These are phyloP conservation scores for Metschnikowia santaceciliae DNA, from an alignment of 805 yeast species.

Conservation along the genomic window DNA sequence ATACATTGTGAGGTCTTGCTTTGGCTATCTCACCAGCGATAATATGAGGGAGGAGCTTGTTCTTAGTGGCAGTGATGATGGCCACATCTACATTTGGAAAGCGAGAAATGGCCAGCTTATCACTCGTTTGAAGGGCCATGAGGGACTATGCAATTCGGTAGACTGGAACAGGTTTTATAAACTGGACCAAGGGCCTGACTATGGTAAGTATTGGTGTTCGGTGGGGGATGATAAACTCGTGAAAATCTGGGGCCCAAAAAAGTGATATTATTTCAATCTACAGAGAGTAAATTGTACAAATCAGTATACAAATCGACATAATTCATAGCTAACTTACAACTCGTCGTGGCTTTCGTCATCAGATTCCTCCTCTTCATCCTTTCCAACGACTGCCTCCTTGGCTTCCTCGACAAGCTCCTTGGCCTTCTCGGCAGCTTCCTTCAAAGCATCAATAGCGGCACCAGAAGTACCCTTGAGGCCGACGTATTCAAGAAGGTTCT, in stretches of 20 bases:
- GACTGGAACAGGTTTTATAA: constrained; percentile 53
- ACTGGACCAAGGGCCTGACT: constrained; percentile 25
- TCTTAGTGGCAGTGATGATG: constrained; percentile 83
- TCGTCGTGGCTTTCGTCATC: constrained; percentile 33
- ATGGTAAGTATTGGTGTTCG: constrained; percentile 62
- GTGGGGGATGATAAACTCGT: constrained; percentile 80
- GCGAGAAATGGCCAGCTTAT: constrained; percentile 64
- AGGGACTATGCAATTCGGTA: constrained; percentile 68
- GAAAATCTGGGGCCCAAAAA: constrained; percentile 55
- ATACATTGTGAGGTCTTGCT: constrained; percentile 68
- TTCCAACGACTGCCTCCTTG: constrained; percentile 16
- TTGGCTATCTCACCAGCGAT: constrained; percentile 52
- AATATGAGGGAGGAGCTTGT: constrained; percentile 56
- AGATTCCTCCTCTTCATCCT: constrained; percentile 8
- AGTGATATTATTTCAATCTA: background rate
- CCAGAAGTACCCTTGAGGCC: constrained; percentile 61
- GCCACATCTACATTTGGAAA: constrained; percentile 75
- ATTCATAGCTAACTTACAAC: constrained; percentile 22
- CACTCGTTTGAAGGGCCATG: constrained; percentile 58
- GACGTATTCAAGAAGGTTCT: constrained; percentile 65
- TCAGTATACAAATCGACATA: background rate
- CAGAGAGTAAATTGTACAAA: background rate
- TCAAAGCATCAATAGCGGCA: constrained; percentile 41
- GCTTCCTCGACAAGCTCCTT: constrained; percentile 26
- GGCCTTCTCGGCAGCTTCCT: constrained; percentile 11